Conservation (phyloP, 345 rosid genomes). For the Carallia brachiata region DNA sequence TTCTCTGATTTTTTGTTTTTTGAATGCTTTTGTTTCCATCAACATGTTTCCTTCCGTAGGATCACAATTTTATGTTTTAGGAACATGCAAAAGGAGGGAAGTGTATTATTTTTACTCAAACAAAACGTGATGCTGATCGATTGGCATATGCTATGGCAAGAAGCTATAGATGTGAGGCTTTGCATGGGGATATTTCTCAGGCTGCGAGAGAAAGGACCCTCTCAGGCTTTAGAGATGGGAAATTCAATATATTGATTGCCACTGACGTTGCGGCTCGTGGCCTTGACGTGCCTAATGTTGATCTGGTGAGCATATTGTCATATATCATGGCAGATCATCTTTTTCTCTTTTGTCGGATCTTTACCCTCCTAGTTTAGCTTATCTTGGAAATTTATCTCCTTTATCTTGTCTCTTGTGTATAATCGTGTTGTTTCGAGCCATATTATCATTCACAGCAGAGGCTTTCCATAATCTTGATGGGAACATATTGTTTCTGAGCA, state of each 20-base stretch:
- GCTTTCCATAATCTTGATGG: too few relatives aligned
- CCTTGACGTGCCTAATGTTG: conserved; percentile 98
- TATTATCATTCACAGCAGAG: too few relatives aligned
- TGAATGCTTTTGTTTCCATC: conserved; percentile 1
- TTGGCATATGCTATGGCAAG: conserved; percentile 73
- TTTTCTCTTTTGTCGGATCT: neutral
- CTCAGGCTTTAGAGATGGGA: conserved; percentile 77
- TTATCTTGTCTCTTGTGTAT: too few relatives aligned
- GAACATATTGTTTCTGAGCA: too few relatives aligned
- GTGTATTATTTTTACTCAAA: conserved; percentile 90
- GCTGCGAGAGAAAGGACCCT: conserved; percentile 85
- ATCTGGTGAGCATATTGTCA: conserved; percentile 58
- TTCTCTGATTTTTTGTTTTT: neutral
- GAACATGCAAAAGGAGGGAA: conserved; percentile 98
- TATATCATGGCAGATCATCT: neutral
- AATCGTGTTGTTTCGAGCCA: too few relatives aligned
- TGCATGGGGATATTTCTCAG: conserved; percentile 97
- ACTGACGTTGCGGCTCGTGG: conserved; percentile 99
- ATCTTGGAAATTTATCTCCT: too few relatives aligned
- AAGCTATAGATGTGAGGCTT: conserved; percentile 72
- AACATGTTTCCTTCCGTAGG: conserved; percentile 7
- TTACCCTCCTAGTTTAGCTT: neutral
- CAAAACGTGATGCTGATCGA: conserved; percentile 93
- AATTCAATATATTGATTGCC: conserved; percentile 80
- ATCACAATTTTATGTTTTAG: conserved; percentile 34